Percentiles rank a stretch among this genome's conserved stretches.
Conservation (phyloP, 495 filamentous ascomycete genomes). For the Elaphomyces granulatus region DNA sequence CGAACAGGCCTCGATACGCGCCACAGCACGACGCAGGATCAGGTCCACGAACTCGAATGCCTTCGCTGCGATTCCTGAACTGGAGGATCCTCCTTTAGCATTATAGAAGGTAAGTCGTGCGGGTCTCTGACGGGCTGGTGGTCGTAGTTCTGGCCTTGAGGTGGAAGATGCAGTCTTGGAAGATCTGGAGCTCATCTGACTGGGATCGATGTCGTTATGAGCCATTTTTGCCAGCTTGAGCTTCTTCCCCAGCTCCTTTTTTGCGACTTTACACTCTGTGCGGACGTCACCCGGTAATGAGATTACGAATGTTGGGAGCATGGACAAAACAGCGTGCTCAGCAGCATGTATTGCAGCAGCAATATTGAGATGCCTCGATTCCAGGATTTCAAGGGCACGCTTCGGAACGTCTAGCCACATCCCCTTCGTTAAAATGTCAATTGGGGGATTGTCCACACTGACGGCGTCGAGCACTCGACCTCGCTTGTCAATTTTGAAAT, state of each 20-base stretch:
- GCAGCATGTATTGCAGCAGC: constrained; percentile 90
- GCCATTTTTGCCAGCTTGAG: constrained; percentile 18
- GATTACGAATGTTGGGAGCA: constrained; percentile 83
- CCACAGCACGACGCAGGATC: constrained; percentile 62
- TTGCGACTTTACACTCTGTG: constrained; percentile 90
- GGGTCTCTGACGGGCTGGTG: constrained; percentile 62
- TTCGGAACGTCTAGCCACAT: constrained; percentile 94
- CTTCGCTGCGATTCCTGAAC: constrained; percentile 75
- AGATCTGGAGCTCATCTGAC: not conserved
- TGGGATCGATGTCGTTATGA: not conserved
- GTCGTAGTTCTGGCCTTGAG: constrained; percentile 10
- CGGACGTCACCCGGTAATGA: constrained; percentile 76
- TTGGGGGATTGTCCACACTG: constrained; percentile 83
- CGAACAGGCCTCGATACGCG: constrained; percentile 58
- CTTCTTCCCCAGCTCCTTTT: constrained; percentile 38
- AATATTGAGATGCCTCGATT: constrained; percentile 55
- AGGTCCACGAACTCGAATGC: constrained; percentile 85
- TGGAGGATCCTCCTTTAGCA: constrained; percentile 70
- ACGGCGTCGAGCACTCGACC: constrained; percentile 82
- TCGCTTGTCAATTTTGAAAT: constrained; percentile 82
- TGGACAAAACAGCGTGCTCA: constrained; percentile 73
- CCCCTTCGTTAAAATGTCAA: constrained; percentile 68
- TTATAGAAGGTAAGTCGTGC: constrained; percentile 91
- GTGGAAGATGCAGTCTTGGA: not conserved
- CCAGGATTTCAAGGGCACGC: constrained; percentile 62